Base-by-base conservation (phyloP, 257 asterid genomes). In the Petunia axillaris region DNA sequence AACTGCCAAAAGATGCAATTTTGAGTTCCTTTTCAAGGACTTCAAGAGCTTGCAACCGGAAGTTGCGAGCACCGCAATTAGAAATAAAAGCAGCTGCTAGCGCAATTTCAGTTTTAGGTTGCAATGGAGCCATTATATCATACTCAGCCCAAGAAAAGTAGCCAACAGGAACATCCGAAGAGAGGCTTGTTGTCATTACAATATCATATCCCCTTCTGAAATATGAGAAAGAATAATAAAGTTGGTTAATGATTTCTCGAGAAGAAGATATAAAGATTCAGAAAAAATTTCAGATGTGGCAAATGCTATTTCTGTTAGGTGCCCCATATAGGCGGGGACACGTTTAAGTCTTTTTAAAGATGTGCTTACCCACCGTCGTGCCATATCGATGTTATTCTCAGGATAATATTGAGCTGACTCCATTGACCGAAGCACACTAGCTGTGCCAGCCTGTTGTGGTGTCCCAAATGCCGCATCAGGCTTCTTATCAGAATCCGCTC, bases 341-440 rank as follows among this genome's bases (percentile, higher is more conserved):
- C 11, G 62, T 2, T 48, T 25, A 11, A 71, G 6, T 35, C 77
- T 71, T 71, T 85, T 76, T 85, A 82, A 85, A 80, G 68, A 74
- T 53, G 93, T 91, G 94, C 95, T 92, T 90, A 96, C 98, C 95
- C 97, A 96, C 99, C 98, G 93, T 96, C 98, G 89, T 82, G 99
- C 98, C 78, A 43, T 77, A 54, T 70, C 93, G 58, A 96, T 38
- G 82, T 90, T 84, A 84, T 90, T 92, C 87, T 94, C 97, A 5
- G 91, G n/a, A 81, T 94, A 96, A 84, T 96, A 94, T 55, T 85
- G 85, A 73, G 98, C 89, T 1, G 99, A 88, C 87, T 96, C 99
- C 99, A 96, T 96, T 53, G 99, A 94, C 60, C 98, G 90, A 83
- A 86, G 92, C 80, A 96, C 95, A 73, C 92, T 80, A 14, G 91